Evolutionary conservation across 2,329 filamentous ascomycete species (phyloP), one percentile per base, ranked within the genome.

Genomic region (Colletotrichum horii): DNA sequence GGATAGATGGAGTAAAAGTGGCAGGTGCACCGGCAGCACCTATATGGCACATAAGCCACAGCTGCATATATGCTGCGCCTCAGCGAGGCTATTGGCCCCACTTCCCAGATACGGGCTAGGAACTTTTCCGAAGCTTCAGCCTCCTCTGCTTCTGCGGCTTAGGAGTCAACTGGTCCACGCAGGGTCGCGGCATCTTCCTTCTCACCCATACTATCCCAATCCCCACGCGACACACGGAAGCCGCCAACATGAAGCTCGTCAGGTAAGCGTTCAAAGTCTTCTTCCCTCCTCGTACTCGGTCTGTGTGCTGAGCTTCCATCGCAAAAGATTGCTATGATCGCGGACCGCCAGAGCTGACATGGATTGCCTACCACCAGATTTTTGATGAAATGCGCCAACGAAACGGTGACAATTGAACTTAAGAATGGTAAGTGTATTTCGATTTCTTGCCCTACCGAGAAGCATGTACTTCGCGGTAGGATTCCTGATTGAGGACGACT

Each of bases 301-400:
- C 66, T 48, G 48, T 19, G 68, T 72, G 75, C 75, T 77, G 68
- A 73, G 74, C 68, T 66, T 62, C 55, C 61, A 34, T 36, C 28
- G 22, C 30, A 30, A 55, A 70, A 55, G 52, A 76, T 28, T 61
- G 55, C 30, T 52, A 22, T 16, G 22, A 76, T 34, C 24, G 24
- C 66, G 38, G 34, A 34, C 16, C 69, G 68, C 71, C 77, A 55
- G 72, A 81, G 79, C 83, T 85, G 79, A 85, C 79, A 62, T 80
- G 65, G 66, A 76, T 74, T 77, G 60, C 38, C 66, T 36, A 52
- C 75, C 12, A 36, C 77, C 85, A 98, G 97, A 85, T 99, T 99
- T 86, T 90, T 99, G 81, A 98, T 98, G 96, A 99, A 99, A 90
- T 98, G 96, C 87, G 93, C 95, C 86, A 98, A 98, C 87, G 97